A percentile compares a stretch with the other conserved stretches of the same genome.
phyloP scores from a whole-genome alignment of 345 rosid species.

The Bruguiera parviflora region DNA sequence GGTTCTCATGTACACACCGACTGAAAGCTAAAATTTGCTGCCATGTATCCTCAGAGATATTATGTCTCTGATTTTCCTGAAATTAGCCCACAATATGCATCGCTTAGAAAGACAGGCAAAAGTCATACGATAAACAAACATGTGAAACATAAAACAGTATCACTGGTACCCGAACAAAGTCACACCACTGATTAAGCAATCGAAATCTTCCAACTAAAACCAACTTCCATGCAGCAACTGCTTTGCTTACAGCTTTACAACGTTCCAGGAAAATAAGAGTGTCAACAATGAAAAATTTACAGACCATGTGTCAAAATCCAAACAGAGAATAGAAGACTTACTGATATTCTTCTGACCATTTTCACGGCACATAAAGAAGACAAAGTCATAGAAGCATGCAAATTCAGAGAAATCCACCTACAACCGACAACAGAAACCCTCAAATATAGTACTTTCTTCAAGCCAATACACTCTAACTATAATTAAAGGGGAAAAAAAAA shows the following conservation, averaged over 20 bases:
- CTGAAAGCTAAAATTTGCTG: slow-evolving; percentile 96
- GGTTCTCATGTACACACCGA: slow-evolving; percentile 83
- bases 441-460: too few species aligned
- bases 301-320: slow-evolving; percentile 3
- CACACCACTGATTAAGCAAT: slow-evolving; percentile 89
- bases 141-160: background rate
- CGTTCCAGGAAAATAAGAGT: background rate
- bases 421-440: background rate
- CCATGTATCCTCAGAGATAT: slow-evolving; percentile 97
- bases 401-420: slow-evolving; percentile 77
- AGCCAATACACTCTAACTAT: too few species aligned
- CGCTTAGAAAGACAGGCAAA: background rate
- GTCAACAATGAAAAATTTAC: background rate
- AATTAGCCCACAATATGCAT: slow-evolving; percentile 17
- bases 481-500: background rate
- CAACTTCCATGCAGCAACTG: slow-evolving; percentile 78
- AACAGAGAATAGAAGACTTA: slow-evolving; percentile 35
- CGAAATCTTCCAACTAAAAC: slow-evolving; percentile 92
- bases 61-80: slow-evolving; percentile 78
- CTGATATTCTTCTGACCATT: slow-evolving; percentile 93
- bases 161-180: slow-evolving; percentile 66
- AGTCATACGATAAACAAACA: background rate
- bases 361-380: slow-evolving; percentile 88
- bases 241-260: slow-evolving; percentile 75
- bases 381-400: slow-evolving; percentile 85